These are phyloP conservation scores for Podospora pseudoanserina DNA, from an alignment of 495 filamentous ascomycete genomes.

Conservation along the genomic window DNA sequence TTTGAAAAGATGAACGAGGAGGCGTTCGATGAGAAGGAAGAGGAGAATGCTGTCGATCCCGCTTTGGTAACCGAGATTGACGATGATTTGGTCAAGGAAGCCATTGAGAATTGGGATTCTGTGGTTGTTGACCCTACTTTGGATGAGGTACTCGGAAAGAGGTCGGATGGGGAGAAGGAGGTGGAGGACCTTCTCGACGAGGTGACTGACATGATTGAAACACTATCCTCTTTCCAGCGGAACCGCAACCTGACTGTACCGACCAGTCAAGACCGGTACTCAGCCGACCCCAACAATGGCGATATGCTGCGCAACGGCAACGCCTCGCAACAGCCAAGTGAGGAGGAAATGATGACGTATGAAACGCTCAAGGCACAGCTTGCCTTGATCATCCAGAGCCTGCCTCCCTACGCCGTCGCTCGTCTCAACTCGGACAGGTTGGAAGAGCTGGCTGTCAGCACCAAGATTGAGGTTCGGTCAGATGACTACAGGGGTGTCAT, in stretches of 20 bases:
- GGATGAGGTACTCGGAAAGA: conserved; percentile 49
- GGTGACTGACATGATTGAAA: conserved; percentile 79
- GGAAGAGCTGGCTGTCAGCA: conserved; percentile 75
- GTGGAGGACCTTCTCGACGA: conserved; percentile 71
- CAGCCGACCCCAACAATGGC: conserved; percentile 46
- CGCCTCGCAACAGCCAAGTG: conserved; percentile 47
- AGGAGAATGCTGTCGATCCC: conserved; percentile 19
- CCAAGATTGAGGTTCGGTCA: conserved; percentile 68
- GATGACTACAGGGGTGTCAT: conserved; percentile 74
- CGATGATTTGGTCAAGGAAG: conserved; percentile 45
- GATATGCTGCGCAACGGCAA: conserved; percentile 51
- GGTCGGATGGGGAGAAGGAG: conserved; percentile 55
- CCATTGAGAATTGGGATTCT: conserved; percentile 46
- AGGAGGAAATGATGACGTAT: conserved; percentile 70
- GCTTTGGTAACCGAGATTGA: conserved; percentile 37
- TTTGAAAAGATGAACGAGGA: conserved; percentile 48
- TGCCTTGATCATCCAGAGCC: conserved; percentile 61
- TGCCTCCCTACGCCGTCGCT: conserved; percentile 83
- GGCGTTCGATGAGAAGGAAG: conserved; percentile 30
- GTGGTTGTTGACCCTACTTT: conserved; percentile 49
- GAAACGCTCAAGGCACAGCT: conserved; percentile 71
- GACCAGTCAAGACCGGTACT: conserved; percentile 46
- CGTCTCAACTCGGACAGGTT: conserved; percentile 82
- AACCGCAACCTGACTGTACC: conserved; percentile 67
- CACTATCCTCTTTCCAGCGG: conserved; percentile 79